phyloP scores from a whole-genome alignment of 805 yeast species.

The Kockiozyma suomiensis region DNA sequence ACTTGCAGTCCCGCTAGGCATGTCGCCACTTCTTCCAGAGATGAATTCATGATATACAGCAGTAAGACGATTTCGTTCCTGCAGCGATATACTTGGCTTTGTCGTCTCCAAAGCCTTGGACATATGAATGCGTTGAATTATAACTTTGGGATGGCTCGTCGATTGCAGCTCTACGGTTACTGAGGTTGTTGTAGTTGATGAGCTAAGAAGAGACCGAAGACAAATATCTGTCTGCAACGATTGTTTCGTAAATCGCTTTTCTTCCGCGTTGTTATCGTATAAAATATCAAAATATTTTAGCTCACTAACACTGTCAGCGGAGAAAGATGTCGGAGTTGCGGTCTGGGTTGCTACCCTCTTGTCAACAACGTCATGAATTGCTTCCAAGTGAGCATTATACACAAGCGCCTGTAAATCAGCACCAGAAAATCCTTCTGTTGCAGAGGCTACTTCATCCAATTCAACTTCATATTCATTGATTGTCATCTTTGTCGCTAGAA shows the following conservation, averaged over 20 bases:
- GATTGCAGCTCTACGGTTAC: not conserved
- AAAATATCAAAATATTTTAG: constrained; percentile 4
- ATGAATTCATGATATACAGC: constrained; percentile 72
- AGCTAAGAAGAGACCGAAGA: not conserved
- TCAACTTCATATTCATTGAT: constrained; percentile 46
- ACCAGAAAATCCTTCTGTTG: constrained; percentile 81
- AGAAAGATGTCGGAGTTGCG: not conserved
- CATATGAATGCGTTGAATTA: constrained; percentile 41
- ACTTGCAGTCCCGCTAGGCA: constrained; percentile 84
- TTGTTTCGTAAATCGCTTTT: not conserved
- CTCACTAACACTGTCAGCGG: not conserved
- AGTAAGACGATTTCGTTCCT: constrained; percentile 65
- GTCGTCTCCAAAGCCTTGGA: constrained; percentile 68
- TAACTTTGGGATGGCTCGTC: not conserved
- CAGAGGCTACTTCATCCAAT: constrained; percentile 58
- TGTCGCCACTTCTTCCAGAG: constrained; percentile 76
- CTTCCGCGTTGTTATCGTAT: not conserved
- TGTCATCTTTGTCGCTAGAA: constrained; percentile 60
- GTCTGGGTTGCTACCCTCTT: constrained; percentile 4
- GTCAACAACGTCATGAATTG: constrained; percentile 60
- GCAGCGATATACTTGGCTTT: constrained; percentile 81
- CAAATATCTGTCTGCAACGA: not conserved
- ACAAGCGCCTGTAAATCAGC: constrained; percentile 94
- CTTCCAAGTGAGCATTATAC: constrained; percentile 86
- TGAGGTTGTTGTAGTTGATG: not conserved